phyloP scores from a whole-genome alignment of 352 stramenopile species.

The Thraustochytrium sp. region DNA sequence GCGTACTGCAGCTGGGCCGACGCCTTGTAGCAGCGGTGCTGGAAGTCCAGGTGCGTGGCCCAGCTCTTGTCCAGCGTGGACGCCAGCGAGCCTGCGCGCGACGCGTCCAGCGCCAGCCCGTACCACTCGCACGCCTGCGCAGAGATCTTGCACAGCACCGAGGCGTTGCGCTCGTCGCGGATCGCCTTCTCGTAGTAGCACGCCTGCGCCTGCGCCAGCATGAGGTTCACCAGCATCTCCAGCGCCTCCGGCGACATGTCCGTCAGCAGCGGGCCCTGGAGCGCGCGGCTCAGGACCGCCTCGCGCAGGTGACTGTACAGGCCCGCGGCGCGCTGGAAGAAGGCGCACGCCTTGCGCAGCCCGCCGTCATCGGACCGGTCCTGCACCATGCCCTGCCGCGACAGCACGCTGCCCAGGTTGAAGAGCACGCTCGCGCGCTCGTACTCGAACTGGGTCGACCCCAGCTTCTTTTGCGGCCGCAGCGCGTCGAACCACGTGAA shows the following conservation, averaged over 20 bases:
- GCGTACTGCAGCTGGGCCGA: constrained; percentile 44
- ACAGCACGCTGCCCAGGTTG: constrained; percentile 72
- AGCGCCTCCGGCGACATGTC: constrained; percentile 54
- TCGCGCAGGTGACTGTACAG: constrained; percentile 51
- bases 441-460: constrained; percentile 61
- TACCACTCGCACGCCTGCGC: constrained; percentile 26
- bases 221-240: constrained; percentile 52
- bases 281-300: not conserved
- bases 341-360: constrained; percentile 68
- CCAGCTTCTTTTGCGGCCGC: constrained; percentile 71
- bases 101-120: not conserved
- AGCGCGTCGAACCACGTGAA: constrained; percentile 86
- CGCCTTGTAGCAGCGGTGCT: constrained; percentile 41
- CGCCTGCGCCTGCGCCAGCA: constrained; percentile 59
- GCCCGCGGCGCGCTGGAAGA: constrained; percentile 74
- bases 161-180: constrained; percentile 73
- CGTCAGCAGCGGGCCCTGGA: constrained; percentile 25
- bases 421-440: constrained; percentile 75
- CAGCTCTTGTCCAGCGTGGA: constrained; percentile 27
- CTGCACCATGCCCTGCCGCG: constrained; percentile 67
- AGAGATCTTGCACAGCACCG: constrained; percentile 55
- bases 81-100: not conserved
- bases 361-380: constrained; percentile 66
- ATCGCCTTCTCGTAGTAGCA: constrained; percentile 84
- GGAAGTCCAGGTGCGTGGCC: constrained; percentile 36